phyloP scores from a whole-genome alignment of 73 alveolate genomes.

The Symbiodinium natans region DNA sequence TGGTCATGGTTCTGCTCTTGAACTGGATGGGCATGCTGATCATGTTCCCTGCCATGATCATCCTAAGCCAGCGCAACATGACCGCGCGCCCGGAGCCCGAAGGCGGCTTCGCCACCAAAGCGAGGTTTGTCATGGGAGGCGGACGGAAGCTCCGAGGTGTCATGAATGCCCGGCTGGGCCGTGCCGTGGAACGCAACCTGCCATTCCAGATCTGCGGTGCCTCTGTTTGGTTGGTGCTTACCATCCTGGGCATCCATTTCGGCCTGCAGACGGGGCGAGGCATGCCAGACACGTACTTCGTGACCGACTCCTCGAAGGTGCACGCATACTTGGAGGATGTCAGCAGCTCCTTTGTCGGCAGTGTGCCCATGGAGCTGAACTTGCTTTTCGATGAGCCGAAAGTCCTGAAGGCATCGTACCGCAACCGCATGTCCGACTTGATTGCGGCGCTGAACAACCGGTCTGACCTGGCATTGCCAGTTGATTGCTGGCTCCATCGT shows the following conservation, averaged over 20 bases:
- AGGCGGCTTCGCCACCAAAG: neutral
- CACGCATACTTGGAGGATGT: slow-evolving; percentile 31
- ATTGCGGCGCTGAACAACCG: slow-evolving; percentile 6
- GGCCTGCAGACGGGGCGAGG: slow-evolving; percentile 8
- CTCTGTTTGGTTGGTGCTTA: slow-evolving; percentile 1
- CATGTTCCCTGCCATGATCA: slow-evolving; percentile 19
- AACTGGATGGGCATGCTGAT: slow-evolving; percentile 29
- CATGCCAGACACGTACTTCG: slow-evolving; percentile 25
- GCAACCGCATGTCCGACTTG: slow-evolving; percentile 19
- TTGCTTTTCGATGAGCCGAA: slow-evolving; percentile 4
- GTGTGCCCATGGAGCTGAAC: slow-evolving; percentile 19
- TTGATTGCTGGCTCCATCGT: slow-evolving; percentile 3
- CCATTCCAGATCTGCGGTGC: slow-evolving; percentile 23
- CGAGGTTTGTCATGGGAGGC: slow-evolving; percentile 1
- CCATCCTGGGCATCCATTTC: neutral
- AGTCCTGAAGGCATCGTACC: neutral
- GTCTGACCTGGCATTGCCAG: slow-evolving; percentile 15
- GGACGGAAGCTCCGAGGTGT: neutral
- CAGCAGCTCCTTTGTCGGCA: neutral
- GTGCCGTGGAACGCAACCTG: slow-evolving; percentile 3
- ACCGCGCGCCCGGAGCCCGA: slow-evolving; percentile 6
- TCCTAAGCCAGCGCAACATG: slow-evolving; percentile 4
- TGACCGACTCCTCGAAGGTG: slow-evolving; percentile 18
- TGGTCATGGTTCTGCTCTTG: slow-evolving; percentile 3
- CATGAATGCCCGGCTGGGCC: neutral